Conservation (phyloP, 2,329 filamentous ascomycete species). For the Aspergillus aculeatus region DNA sequence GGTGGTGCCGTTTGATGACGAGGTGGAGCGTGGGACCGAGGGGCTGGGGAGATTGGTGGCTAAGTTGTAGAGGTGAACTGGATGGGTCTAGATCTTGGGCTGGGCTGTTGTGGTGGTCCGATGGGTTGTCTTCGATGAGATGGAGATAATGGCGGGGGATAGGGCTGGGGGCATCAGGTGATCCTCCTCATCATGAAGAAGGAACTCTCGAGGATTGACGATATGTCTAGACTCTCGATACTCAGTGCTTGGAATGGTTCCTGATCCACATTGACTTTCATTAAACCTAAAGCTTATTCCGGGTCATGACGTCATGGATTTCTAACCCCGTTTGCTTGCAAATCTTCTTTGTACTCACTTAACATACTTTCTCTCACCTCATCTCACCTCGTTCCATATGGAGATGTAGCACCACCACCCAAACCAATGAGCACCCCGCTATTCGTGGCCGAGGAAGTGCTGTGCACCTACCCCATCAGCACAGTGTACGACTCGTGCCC, state of each 20-base stretch:
- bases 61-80: not conserved
- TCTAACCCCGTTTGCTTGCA: not conserved
- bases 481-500: conserved; percentile 35
- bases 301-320: not conserved
- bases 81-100: not conserved
- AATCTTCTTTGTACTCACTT: not conserved
- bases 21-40: not conserved
- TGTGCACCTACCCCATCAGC: conserved; percentile 35
- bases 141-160: not conserved
- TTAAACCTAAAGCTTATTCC: not conserved
- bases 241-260: not conserved
- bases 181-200: not conserved
- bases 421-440: conserved; percentile 4
- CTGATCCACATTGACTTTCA: not conserved
- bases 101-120: too few species aligned
- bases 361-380: not conserved
- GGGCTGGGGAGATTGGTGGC: not conserved
- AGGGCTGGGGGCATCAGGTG: not conserved
- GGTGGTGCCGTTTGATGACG: too few species aligned
- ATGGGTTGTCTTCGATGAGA: not conserved
- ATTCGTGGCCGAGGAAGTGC: conserved; percentile 31
- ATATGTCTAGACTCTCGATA: not conserved
- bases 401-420: not conserved
- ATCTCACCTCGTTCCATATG: not conserved
- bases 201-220: too few species aligned